Evolutionary conservation across 805 yeast species (phyloP).

Genomic region (Komagataella mondaviorum): DNA sequence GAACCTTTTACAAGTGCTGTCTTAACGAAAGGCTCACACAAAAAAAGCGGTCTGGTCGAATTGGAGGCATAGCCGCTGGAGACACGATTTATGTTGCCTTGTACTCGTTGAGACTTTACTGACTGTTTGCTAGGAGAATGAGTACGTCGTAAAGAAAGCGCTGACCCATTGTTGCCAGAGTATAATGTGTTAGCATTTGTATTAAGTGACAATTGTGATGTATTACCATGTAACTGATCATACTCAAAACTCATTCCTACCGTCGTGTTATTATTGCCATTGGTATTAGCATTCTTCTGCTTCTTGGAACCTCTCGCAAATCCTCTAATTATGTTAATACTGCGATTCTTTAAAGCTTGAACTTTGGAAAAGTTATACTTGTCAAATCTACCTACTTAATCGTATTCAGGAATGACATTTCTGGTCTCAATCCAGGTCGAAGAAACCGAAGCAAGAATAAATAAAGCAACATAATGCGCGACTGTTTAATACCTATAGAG

Average conservation of each 20-base stretch:
- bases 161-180: slow-evolving; percentile 28
- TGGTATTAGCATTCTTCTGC: slow-evolving; percentile 18
- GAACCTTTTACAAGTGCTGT: slow-evolving; percentile 95
- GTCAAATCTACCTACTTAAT: neutral
- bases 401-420: neutral
- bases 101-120: slow-evolving; percentile 15
- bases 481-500: too few species aligned
- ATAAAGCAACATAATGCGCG: too few species aligned
- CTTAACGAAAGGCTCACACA: slow-evolving; percentile 87
- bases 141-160: slow-evolving; percentile 30
- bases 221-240: slow-evolving; percentile 6
- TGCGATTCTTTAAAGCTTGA: neutral
- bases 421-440: neutral
- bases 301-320: neutral
- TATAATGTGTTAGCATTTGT: slow-evolving; percentile 4
- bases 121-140: slow-evolving; percentile 34
- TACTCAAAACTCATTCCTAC: slow-evolving; percentile 7
- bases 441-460: too few species aligned
- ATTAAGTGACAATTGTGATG: slow-evolving; percentile 9
- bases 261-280: slow-evolving; percentile 8
- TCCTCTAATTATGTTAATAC: neutral
- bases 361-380: neutral
- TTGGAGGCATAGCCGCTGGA: slow-evolving; percentile 5
- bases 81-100: slow-evolving; percentile 3
- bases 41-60: slow-evolving; percentile 41